These are phyloP conservation scores for Suillus subalutaceus DNA, from an alignment of 768 basidiomycete species.

Conservation along the genomic window DNA sequence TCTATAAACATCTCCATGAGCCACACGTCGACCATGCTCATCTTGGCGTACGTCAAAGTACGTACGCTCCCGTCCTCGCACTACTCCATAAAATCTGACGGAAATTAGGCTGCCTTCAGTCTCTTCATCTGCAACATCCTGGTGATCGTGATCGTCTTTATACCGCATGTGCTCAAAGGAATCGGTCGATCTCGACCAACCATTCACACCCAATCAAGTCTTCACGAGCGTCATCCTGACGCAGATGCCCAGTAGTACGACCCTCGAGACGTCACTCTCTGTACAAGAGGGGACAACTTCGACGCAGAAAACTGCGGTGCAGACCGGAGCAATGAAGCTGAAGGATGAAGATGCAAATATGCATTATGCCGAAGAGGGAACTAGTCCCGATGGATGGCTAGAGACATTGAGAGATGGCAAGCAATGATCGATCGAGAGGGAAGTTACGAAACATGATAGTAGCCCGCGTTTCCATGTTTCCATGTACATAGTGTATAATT, in stretches of 20 bases:
- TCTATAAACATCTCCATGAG: not conserved
- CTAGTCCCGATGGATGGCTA: not conserved
- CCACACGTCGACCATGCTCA: not conserved
- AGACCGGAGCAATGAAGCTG: not conserved
- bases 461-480: not conserved
- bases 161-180: conserved; percentile 1
- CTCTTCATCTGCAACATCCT: conserved; percentile 10
- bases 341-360: not conserved
- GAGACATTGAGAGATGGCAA: not conserved
- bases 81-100: not conserved
- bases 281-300: not conserved
- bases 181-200: conserved; percentile 1
- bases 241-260: not conserved
- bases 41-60: conserved; percentile 5
- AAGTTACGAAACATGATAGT: not conserved
- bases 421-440: not conserved
- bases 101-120: conserved; percentile 1
- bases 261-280: not conserved
- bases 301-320: not conserved
- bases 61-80: not conserved
- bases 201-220: not conserved
- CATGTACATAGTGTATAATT: not conserved
- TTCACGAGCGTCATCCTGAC: not conserved
- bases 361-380: not conserved
- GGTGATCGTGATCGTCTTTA: conserved; percentile 8